Conservation (phyloP, 257 asterid species). For the Ajuga chamaepitys region DNA sequence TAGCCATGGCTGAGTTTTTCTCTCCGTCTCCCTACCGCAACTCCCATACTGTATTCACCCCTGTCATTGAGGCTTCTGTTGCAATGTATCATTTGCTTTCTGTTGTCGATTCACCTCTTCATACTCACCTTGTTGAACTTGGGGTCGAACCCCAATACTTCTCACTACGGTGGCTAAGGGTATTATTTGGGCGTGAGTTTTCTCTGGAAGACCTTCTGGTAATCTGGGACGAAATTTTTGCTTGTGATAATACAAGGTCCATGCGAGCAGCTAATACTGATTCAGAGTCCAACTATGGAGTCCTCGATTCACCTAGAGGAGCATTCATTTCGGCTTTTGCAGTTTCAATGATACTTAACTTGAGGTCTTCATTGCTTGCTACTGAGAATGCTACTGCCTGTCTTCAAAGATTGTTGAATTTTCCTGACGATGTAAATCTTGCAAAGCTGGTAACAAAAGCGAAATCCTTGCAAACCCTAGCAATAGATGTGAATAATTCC, state of each 20-base stretch:
- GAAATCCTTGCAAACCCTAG: slow-evolving; percentile 60
- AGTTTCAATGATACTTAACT: slow-evolving; percentile 73
- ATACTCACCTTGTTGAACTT: slow-evolving; percentile 78
- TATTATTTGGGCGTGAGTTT: slow-evolving; percentile 90
- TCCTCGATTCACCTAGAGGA: slow-evolving; percentile 67
- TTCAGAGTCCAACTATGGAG: slow-evolving; percentile 37
- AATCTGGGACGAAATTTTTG: slow-evolving; percentile 84
- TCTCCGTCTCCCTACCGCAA: slow-evolving; percentile 44
- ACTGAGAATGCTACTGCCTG: slow-evolving; percentile 80
- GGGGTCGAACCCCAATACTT: slow-evolving; percentile 95
- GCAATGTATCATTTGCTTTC: slow-evolving; percentile 78
- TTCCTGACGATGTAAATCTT: slow-evolving; percentile 55
- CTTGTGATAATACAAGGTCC: slow-evolving; percentile 42
- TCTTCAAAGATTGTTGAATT: slow-evolving; percentile 74
- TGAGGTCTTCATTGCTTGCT: slow-evolving; percentile 81
- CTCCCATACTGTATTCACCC: slow-evolving; percentile 55
- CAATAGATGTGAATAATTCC: slow-evolving; percentile 50
- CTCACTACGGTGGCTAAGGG: slow-evolving; percentile 85
- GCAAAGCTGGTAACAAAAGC: slow-evolving; percentile 58
- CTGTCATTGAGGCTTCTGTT: slow-evolving; percentile 83
- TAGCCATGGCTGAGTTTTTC: slow-evolving; percentile 78
- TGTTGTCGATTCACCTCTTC: slow-evolving; percentile 69
- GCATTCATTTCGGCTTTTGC: slow-evolving; percentile 89
- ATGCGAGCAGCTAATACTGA: slow-evolving; percentile 22
- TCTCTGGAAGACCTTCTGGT: slow-evolving; percentile 62